Conservation (phyloP, 2,329 filamentous ascomycete genomes). For the Cyclaneusma minus region DNA sequence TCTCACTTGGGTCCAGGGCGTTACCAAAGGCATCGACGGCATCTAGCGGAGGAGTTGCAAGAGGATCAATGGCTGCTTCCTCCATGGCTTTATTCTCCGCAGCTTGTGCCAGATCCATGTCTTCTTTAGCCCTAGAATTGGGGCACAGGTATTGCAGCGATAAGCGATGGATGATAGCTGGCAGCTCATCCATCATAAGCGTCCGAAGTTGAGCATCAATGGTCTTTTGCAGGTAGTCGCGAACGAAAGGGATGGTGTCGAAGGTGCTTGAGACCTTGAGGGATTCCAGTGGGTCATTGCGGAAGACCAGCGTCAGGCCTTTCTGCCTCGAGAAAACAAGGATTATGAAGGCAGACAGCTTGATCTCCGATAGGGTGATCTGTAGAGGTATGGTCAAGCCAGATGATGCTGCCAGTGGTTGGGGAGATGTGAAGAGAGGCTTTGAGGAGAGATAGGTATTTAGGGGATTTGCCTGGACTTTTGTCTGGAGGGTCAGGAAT, state of each 20-base stretch:
- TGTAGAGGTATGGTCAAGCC: constrained; percentile 94
- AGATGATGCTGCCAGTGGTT: constrained; percentile 79
- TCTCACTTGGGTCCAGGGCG: constrained; percentile 56
- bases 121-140: constrained; percentile 59
- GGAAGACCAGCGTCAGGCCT: constrained; percentile 88
- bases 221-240: constrained; percentile 89
- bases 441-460: constrained; percentile 92
- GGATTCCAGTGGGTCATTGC: constrained; percentile 94
- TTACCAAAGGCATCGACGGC: constrained; percentile 71
- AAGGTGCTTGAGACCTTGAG: constrained; percentile 98
- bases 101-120: constrained; percentile 31
- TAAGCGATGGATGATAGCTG: constrained; percentile 86
- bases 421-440: constrained; percentile 80
- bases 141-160: constrained; percentile 83
- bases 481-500: constrained; percentile 84
- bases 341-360: constrained; percentile 92
- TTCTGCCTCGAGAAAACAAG: constrained; percentile 96
- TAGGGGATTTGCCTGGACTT: constrained; percentile 92
- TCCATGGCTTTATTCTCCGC: constrained; percentile 32
- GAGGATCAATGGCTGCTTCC: constrained; percentile 50
- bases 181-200: constrained; percentile 94
- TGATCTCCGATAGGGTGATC: constrained; percentile 90
- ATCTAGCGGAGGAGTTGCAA: constrained; percentile 66
- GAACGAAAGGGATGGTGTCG: constrained; percentile 95
- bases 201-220: constrained; percentile 89